Base-by-base conservation (phyloP, 2,329 filamentous ascomycete genomes). In the Hymenoscyphus repandus region DNA sequence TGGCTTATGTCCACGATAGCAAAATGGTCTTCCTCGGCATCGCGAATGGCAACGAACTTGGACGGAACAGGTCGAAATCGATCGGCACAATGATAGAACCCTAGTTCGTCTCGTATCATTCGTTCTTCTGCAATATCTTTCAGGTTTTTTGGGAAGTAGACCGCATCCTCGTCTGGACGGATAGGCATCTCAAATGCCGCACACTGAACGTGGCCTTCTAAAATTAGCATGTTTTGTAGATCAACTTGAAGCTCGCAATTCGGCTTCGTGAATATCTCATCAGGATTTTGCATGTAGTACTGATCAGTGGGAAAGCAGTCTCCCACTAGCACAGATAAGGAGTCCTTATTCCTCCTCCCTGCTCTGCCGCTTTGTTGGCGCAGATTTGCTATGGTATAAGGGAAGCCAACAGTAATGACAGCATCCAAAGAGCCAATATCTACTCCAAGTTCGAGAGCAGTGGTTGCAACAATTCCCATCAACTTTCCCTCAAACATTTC, bases 401-500 rank as follows among this genome's bases (percentile, higher is more conserved):
- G 93, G 56, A 99, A 99, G 0, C 92, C 92, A 64, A 95, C 87
- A 0, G 89, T 96, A 54, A 99, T 77, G 11, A 99, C 93, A 48
- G 91, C 93, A 68, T 99, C 93, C 7, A 99, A 74, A 1, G 86
- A 88, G 13, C 93, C 93, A 58, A 99, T 97, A 65, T 99, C 93
- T 38, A 99, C 89, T 27, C 93, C 93, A 1, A 99, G 74, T 66
- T 99, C 93, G 2, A 99, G 75, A 0, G 93, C 93, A 48, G 86
- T 95, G 0, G 93, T 99, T 2, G 92, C 92, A 31, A 99, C 84
- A 50, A 99, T 95, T 1, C 93, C 93, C 54, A 96, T 77, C 1
- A 99, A 76, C 62, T 91, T 93, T 0, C 93, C 93, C 50, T 95
- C 88, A 60, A 99, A 99, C 93, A 99, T 97, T 65, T 97, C 91